These are phyloP conservation scores for Caryopteris hybrid DNA, from an alignment of 305 asterid species.

Conservation along the genomic window DNA sequence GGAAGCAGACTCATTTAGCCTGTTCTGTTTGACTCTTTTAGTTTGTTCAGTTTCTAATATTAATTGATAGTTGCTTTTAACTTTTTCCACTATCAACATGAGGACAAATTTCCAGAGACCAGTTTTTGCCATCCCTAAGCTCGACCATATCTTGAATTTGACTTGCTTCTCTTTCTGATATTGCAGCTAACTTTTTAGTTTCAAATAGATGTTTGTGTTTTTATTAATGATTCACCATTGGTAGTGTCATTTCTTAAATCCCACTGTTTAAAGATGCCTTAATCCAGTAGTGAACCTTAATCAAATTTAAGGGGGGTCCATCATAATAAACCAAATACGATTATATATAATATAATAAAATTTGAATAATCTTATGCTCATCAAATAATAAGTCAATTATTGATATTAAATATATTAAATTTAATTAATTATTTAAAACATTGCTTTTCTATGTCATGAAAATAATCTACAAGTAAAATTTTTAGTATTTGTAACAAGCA, in stretches of 20 bases:
- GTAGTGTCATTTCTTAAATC: neutral
- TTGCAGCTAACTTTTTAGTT: neutral
- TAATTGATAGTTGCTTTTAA: neutral
- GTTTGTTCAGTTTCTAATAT: conserved; percentile 18
- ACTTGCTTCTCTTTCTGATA: conserved; percentile 3
- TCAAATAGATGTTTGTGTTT: neutral
- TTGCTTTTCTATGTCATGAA: too few species aligned
- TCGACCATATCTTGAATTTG: conserved; percentile 6
- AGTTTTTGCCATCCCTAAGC: neutral
- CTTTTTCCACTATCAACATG: neutral
- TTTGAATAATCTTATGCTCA: too few species aligned
- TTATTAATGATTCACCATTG: neutral
- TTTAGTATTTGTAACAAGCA: too few species aligned
- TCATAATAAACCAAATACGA: too few species aligned
- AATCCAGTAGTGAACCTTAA: too few species aligned
- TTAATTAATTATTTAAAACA: too few species aligned
- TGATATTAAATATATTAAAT: too few species aligned
- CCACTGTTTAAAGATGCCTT: neutral
- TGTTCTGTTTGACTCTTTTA: too few species aligned
- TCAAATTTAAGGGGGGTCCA: too few species aligned
- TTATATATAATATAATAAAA: too few species aligned
- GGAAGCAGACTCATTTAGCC: neutral
- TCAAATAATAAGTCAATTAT: too few species aligned
- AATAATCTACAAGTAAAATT: too few species aligned
- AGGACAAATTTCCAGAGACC: neutral